Evolutionary conservation across 179 eudicot species (phyloP).

Genomic region (Actinidia polygama): DNA sequence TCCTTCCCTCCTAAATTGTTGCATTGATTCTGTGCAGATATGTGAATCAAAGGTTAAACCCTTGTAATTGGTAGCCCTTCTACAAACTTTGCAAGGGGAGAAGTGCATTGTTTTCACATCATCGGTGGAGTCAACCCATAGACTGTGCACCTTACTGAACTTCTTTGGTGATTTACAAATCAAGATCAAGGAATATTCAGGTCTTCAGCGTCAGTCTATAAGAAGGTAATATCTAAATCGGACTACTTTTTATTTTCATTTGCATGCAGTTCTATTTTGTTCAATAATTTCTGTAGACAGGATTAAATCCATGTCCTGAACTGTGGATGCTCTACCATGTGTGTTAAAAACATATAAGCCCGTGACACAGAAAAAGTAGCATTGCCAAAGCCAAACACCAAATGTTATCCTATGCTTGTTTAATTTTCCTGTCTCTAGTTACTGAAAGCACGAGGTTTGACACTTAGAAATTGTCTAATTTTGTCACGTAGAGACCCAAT

Average conservation of each 20-base stretch:
- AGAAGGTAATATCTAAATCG: constrained; percentile 62
- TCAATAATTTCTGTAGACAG: neutral
- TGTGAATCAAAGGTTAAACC: constrained; percentile 84
- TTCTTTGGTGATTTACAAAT: constrained; percentile 70
- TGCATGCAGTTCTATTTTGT: neutral
- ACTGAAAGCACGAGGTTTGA: neutral
- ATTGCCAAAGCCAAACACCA: neutral
- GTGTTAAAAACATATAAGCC: neutral
- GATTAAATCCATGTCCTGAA: constrained; percentile 1
- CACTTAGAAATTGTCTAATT: too few species aligned
- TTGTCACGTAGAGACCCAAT: too few species aligned
- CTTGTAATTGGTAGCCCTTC: constrained; percentile 73
- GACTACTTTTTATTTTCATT: neutral
- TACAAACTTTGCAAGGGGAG: constrained; percentile 74
- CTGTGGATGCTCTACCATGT: constrained; percentile 3
- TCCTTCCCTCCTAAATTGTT: neutral
- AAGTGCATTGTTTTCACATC: constrained; percentile 94
- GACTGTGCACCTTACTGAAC: constrained; percentile 70
- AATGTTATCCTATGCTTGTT: neutral
- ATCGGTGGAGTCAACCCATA: constrained; percentile 82
- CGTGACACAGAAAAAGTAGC: constrained; percentile 4
- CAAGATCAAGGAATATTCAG: constrained; percentile 80
- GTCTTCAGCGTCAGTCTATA: constrained; percentile 77
- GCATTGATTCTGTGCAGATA: constrained; percentile 51
- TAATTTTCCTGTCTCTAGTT: neutral